These are phyloP conservation scores for Platanthera zijinensis DNA, from an alignment of 106 monocot genomes.

Conservation along the genomic window DNA sequence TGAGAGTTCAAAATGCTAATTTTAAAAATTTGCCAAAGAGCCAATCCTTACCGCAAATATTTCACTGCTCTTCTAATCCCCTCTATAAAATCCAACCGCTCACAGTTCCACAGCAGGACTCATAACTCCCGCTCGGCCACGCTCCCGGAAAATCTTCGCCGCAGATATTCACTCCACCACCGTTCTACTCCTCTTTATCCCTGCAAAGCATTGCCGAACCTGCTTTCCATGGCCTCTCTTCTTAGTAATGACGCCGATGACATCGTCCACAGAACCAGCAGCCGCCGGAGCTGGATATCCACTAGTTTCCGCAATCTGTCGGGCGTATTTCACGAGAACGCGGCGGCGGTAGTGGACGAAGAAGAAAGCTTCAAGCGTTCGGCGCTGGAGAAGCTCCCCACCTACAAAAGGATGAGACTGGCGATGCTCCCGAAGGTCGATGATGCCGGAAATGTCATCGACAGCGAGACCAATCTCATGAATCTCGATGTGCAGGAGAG, in stretches of 20 bases:
- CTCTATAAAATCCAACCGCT: too few relatives aligned
- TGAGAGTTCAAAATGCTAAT: too few relatives aligned
- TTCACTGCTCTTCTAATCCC: too few relatives aligned
- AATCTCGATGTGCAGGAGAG: neutral
- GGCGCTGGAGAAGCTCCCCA: neutral
- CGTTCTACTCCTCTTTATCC: too few relatives aligned
- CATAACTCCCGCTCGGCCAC: too few relatives aligned
- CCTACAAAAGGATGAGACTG: neutral
- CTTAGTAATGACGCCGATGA: neutral
- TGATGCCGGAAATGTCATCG: neutral
- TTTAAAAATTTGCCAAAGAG: too few relatives aligned
- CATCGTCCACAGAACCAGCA: neutral
- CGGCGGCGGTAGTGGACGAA: neutral
- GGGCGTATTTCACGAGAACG: neutral
- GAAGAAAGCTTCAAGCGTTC: neutral
- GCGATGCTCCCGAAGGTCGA: neutral
- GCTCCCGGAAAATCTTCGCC: too few relatives aligned
- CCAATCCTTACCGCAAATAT: too few relatives aligned
- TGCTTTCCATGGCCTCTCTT: neutral
- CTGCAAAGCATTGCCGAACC: too few relatives aligned
- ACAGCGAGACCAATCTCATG: neutral
- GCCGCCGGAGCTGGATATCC: constrained; percentile 1
- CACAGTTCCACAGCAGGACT: too few relatives aligned
- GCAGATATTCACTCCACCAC: too few relatives aligned
- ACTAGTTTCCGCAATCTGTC: neutral